phyloP scores from a whole-genome alignment of 148 eudicot species.

The Pharnaceum exiguum region DNA sequence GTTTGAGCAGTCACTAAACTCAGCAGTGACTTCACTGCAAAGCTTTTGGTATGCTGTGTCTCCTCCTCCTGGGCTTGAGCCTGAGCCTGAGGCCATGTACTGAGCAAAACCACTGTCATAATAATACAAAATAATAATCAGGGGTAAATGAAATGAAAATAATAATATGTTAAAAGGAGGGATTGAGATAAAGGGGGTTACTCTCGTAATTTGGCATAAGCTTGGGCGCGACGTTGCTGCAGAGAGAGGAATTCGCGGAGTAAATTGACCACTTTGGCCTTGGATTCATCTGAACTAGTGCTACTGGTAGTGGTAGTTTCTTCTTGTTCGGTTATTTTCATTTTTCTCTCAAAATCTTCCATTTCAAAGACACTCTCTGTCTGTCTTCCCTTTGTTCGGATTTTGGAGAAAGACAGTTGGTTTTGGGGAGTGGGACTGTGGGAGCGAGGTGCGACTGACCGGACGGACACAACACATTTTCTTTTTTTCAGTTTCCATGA shows the following conservation, averaged over 20 bases:
- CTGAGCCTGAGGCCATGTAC: constrained; percentile 74
- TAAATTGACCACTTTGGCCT: constrained; percentile 28
- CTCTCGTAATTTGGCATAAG: constrained; percentile 71
- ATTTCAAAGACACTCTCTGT: not conserved
- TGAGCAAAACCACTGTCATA: constrained; percentile 77
- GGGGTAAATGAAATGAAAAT: not conserved
- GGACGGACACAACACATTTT: no score
- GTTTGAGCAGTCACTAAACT: constrained; percentile 86
- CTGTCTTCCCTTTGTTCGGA: no score
- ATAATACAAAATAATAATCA: not conserved
- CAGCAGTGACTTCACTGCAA: constrained; percentile 77
- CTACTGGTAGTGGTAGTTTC: constrained; percentile 1
- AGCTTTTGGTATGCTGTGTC: constrained; percentile 82
- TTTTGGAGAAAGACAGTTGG: no score
- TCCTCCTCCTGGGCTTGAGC: no score
- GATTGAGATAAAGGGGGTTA: constrained; percentile 19
- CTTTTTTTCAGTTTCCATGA: no score
- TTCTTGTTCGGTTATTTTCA: constrained; percentile 21
- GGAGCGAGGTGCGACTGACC: no score
- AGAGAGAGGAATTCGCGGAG: constrained; percentile 62
- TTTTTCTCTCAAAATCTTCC: constrained; percentile 35
- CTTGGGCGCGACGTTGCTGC: constrained; percentile 77
- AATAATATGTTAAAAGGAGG: not conserved
- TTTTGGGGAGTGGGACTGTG: no score
- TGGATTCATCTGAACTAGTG: constrained; percentile 1